A percentile compares a stretch with the other conserved stretches of the same genome.
These are phyloP conservation scores for Erodium trifolium DNA, from an alignment of 441 rosid species.

Conservation along the genomic window DNA sequence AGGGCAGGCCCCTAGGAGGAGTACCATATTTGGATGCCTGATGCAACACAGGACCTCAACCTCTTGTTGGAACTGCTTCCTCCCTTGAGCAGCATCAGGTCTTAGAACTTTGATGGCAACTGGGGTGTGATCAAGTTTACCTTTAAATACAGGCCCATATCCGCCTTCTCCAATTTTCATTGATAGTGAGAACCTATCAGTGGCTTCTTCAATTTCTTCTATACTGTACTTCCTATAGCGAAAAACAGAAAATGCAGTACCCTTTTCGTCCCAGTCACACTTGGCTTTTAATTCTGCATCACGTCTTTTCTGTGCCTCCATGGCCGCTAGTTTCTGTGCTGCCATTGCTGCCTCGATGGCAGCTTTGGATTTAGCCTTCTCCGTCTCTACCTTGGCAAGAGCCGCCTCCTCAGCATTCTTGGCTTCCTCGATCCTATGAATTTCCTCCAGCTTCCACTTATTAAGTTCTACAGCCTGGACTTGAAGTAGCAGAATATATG, in stretches of 20 bases:
- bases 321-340: constrained; percentile 56
- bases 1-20: constrained; percentile 26
- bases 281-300: constrained; percentile 51
- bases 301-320: constrained; percentile 52
- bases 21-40: constrained; percentile 73
- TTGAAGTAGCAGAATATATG: constrained; percentile 1
- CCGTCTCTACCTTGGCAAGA: constrained; percentile 54
- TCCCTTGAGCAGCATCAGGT: constrained; percentile 75
- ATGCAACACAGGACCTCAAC: constrained; percentile 60
- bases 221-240: constrained; percentile 58
- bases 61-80: constrained; percentile 70
- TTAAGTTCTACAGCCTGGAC: constrained; percentile 55
- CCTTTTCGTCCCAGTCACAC: constrained; percentile 47
- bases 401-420: constrained; percentile 60
- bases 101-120: constrained; percentile 74
- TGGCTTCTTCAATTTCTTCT: constrained; percentile 63
- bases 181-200: constrained; percentile 33
- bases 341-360: constrained; percentile 66
- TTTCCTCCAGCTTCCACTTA: constrained; percentile 57
- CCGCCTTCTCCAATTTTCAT: constrained; percentile 79
- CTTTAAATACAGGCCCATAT: constrained; percentile 71
- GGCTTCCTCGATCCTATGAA: constrained; percentile 48
- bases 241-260: not conserved
- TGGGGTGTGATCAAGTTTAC: constrained; percentile 59
- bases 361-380: constrained; percentile 61